phyloP scores from a whole-genome alignment of 441 rosid genomes.

The Croton laevigatus region DNA sequence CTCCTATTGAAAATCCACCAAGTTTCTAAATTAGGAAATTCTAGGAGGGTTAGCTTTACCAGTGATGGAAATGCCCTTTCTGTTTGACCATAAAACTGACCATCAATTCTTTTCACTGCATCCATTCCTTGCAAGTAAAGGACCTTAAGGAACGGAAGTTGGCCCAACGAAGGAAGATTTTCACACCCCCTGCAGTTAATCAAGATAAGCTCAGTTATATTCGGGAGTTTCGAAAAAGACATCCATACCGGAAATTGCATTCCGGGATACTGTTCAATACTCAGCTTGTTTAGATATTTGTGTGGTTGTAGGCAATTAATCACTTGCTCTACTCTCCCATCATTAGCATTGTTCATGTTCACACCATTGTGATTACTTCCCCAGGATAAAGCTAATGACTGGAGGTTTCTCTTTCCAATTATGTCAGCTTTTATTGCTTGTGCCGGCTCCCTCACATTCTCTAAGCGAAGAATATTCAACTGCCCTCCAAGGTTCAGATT shows the following conservation, averaged over 20 bases:
- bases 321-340: background rate
- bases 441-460: conserved; percentile 5
- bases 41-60: conserved; percentile 21
- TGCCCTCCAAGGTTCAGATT: conserved; percentile 7
- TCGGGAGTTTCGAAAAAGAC: background rate
- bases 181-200: conserved; percentile 10
- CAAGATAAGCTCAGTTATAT: background rate
- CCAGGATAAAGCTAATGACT: conserved; percentile 9
- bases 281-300: conserved; percentile 2
- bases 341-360: background rate
- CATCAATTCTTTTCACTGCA: conserved; percentile 1
- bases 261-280: background rate
- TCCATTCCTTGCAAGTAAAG: conserved; percentile 12
- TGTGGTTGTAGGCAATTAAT: conserved; percentile 8
- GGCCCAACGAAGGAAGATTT: conserved; percentile 8
- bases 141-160: background rate
- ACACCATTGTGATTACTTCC: background rate
- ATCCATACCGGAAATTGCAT: conserved; percentile 6
- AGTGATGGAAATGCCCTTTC: conserved; percentile 18
- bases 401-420: conserved; percentile 3
- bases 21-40: conserved; percentile 21
- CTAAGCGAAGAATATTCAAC: background rate
- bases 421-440: background rate
- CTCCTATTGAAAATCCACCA: conserved; percentile 21
- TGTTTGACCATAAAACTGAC: conserved; percentile 5